Base-by-base conservation (phyloP, 345 rosid species). In the Eucalyptus guilfoylei region DNA sequence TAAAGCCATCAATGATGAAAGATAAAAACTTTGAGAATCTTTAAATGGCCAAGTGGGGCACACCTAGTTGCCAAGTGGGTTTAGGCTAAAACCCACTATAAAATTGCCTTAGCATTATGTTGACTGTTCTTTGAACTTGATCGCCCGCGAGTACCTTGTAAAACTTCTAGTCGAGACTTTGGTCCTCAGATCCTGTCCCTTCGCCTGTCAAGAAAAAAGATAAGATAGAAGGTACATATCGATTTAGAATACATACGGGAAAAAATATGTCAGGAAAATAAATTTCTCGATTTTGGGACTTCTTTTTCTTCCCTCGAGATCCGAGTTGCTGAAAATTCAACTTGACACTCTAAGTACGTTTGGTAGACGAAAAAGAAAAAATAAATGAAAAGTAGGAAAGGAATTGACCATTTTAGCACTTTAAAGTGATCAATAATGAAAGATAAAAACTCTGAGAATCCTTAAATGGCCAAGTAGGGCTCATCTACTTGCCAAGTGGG, bases 261-360 rank as follows among this genome's bases (percentile, higher is more conserved):
- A 9, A 72, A 11, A 19, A 37, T 23, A 8, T 3, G 6, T 11
- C 5, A 4, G 40, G 45, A 76, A 37, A 37, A 21, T 21, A 40
- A 76, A 23, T 6, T 23, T 6, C 47, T 76, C 30, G 13, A 11
- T 76, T 7, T 4, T 9, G 4, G 24, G 11, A 69, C 19, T 17
- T 34, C 10, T 16, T 34, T 16, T 37, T 21, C 83, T 76, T 76
- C 14, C 45, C 28, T 76, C 28, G 30, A 37, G 28, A 23, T 76
- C 14, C 14, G 14, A 11, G 28, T 21, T 4, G 21, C 2, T 9
- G 47, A 76, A 72, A 76, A 76, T 76, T 76, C 58, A 52, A 52
- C 58, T 52, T 0, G 11, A 52, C 26, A 1, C 9, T 9, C 21
- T 4, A 8, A 52, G 58, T 52, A 21, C 5, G 11, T 4, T 21